phyloP scores from a whole-genome alignment of 306 rosid species.

The Casuarina glauca region DNA sequence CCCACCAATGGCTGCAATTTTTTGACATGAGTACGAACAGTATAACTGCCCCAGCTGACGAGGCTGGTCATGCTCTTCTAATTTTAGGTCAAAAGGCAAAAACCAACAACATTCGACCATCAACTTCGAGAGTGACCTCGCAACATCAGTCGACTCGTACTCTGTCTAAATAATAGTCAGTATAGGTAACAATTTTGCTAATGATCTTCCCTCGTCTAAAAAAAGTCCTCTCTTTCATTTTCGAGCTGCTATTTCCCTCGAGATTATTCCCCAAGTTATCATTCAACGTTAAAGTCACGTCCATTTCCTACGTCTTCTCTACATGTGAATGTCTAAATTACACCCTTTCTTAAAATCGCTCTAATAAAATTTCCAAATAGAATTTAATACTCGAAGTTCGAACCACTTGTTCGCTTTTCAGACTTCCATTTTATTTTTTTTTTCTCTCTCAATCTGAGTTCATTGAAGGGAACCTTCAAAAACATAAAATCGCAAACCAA shows the following conservation, averaged over 20 bases:
- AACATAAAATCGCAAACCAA: constrained; percentile 3
- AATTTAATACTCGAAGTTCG: constrained; percentile 25
- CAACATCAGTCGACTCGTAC: not conserved
- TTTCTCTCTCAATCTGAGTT: constrained; percentile 14
- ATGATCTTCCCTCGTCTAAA: constrained; percentile 5
- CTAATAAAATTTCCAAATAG: not conserved
- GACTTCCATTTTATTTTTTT: not conserved
- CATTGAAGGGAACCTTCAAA: constrained; percentile 5
- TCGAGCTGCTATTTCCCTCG: constrained; percentile 20
- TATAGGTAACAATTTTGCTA: constrained; percentile 5
- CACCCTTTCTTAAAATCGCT: not conserved
- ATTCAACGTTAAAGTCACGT: constrained; percentile 13
- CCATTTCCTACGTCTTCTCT: not conserved
- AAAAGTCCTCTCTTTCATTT: not conserved
- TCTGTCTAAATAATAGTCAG: constrained; percentile 22
- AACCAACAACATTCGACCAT: not conserved
- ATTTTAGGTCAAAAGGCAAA: constrained; percentile 12
- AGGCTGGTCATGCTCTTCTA: constrained; percentile 17
- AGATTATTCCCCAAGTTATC: constrained; percentile 33
- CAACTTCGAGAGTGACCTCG: constrained; percentile 11
- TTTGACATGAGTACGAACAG: not conserved
- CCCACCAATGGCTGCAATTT: not conserved
- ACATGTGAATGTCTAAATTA: constrained; percentile 1
- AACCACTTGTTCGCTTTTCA: constrained; percentile 20
- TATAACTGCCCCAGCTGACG: not conserved